Conservation (phyloP, 2,329 filamentous ascomycete species). For the Fusarium camptoceras region DNA sequence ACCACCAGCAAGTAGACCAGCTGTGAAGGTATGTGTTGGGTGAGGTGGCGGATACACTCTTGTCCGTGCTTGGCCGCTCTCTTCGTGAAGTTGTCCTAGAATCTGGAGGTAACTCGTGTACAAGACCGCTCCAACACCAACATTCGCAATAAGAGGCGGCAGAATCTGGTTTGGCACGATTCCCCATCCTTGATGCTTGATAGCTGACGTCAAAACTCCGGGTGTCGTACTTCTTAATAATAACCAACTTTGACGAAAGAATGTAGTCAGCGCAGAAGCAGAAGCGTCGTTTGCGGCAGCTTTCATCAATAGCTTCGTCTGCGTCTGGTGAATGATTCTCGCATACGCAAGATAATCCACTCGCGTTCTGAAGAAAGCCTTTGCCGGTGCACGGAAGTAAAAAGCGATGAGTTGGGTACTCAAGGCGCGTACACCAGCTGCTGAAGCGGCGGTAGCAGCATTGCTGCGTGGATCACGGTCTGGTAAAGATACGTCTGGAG, state of each 20-base stretch:
- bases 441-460: slow-evolving; percentile 79
- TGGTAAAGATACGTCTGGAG: slow-evolving; percentile 55
- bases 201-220: slow-evolving; percentile 74
- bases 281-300: slow-evolving; percentile 52
- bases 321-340: slow-evolving; percentile 63
- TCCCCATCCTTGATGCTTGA: slow-evolving; percentile 77
- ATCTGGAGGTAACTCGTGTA: slow-evolving; percentile 82
- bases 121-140: slow-evolving; percentile 77
- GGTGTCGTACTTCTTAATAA: slow-evolving; percentile 74
- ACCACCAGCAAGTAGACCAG: slow-evolving; percentile 75
- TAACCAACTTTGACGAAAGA: slow-evolving; percentile 58
- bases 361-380: slow-evolving; percentile 90
- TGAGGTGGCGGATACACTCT: slow-evolving; percentile 77
- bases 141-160: slow-evolving; percentile 79
- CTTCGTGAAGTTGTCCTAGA: slow-evolving; percentile 73
- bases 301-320: slow-evolving; percentile 53
- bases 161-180: slow-evolving; percentile 82
- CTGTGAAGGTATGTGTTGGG: slow-evolving; percentile 72
- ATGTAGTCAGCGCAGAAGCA: slow-evolving; percentile 49
- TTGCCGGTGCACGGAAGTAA: slow-evolving; percentile 91
- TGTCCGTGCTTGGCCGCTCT: slow-evolving; percentile 66
- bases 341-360: slow-evolving; percentile 82
- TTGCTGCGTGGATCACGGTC: slow-evolving; percentile 64
- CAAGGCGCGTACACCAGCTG: slow-evolving; percentile 84
- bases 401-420: slow-evolving; percentile 88